Evolutionary conservation across 176 grass and related monocot genomes (phyloP).

Genomic region (Typha latifolia): DNA sequence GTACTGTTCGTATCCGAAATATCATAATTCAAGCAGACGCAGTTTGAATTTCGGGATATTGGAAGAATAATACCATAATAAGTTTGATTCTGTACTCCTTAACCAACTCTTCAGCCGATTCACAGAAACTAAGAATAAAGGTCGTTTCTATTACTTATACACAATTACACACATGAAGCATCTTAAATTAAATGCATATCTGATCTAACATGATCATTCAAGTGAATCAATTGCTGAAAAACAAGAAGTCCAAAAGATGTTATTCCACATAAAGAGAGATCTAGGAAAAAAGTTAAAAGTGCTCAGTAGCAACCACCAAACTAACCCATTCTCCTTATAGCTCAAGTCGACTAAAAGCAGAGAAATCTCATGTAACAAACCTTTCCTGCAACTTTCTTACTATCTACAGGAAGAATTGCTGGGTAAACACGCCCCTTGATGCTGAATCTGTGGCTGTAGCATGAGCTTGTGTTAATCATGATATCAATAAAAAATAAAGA

Average conservation of each 20-base stretch:
- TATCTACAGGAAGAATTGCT: constrained; percentile 53
- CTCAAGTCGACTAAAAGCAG: neutral
- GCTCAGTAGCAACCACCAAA: neutral
- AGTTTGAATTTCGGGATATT: too few species aligned
- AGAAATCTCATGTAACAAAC: constrained; percentile 16
- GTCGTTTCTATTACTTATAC: neutral
- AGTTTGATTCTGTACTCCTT: too few species aligned
- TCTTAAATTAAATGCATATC: neutral
- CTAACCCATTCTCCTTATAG: neutral
- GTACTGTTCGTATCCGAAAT: too few species aligned
- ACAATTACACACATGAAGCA: neutral
- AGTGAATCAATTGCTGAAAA: neutral
- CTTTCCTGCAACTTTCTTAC: constrained; percentile 46
- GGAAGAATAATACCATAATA: too few species aligned
- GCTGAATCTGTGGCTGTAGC: constrained; percentile 61
- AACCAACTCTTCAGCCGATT: too few species aligned
- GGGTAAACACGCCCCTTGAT: constrained; percentile 74
- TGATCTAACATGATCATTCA: neutral
- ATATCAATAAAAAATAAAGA: neutral
- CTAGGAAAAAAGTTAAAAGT: neutral
- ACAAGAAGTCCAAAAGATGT: neutral
- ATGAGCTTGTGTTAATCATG: constrained; percentile 3
- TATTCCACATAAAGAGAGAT: neutral
- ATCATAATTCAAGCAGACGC: too few species aligned
- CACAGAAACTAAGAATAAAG: neutral